phyloP scores from a whole-genome alignment of 306 rosid species.

The Quercus agrifolia region DNA sequence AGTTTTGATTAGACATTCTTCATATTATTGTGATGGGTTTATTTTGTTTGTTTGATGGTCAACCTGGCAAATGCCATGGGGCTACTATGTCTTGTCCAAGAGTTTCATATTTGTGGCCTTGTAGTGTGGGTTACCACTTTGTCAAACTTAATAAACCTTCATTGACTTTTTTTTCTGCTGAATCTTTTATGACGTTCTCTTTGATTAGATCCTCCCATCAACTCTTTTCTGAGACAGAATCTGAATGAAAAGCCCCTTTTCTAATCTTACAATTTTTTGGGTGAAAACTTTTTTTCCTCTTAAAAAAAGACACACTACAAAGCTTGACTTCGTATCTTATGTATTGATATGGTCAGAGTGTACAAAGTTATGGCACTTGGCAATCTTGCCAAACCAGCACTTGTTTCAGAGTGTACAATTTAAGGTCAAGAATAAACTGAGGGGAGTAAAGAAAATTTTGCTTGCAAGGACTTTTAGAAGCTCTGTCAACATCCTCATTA shows the following conservation, averaged over 20 bases:
- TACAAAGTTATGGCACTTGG: neutral
- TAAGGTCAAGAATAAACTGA: no score
- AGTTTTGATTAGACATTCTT: slow-evolving; percentile 64
- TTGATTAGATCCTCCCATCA: slow-evolving; percentile 64
- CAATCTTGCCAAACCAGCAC: neutral
- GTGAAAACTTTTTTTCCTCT: neutral
- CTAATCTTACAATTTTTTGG: slow-evolving; percentile 7
- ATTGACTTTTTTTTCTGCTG: slow-evolving; percentile 56
- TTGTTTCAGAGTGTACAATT: neutral
- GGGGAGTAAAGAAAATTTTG: no score
- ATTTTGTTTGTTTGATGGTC: slow-evolving; percentile 28
- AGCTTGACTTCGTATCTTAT: neutral
- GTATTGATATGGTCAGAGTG: neutral
- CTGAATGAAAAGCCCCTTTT: slow-evolving; percentile 47
- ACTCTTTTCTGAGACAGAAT: slow-evolving; percentile 49
- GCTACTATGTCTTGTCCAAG: slow-evolving; percentile 27
- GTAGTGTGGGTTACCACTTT: slow-evolving; percentile 23
- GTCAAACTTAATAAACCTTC: slow-evolving; percentile 39
- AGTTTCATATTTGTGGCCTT: slow-evolving; percentile 14
- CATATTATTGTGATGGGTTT: slow-evolving; percentile 5
- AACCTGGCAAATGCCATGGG: slow-evolving; percentile 30
- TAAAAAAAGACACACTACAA: neutral
- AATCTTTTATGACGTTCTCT: slow-evolving; percentile 51
- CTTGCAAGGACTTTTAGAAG: no score
- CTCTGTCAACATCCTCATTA: no score